phyloP scores from a whole-genome alignment of 495 filamentous ascomycete species.

The Aspergillus taichungensis region DNA sequence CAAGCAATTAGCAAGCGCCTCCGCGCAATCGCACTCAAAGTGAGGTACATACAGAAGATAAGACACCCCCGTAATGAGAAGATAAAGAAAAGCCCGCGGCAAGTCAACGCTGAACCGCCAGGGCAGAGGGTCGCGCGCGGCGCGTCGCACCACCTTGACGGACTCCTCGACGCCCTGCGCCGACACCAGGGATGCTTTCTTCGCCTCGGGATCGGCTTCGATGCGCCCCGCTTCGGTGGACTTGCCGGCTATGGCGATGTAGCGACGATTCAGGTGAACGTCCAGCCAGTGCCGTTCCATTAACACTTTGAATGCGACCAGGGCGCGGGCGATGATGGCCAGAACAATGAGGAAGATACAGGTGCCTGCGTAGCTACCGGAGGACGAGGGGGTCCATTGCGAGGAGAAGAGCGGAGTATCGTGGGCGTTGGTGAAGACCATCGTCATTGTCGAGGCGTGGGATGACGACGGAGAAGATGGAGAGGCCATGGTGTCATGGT shows the following conservation, averaged over 20 bases:
- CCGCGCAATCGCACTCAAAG: background rate
- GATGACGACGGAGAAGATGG: conserved; percentile 12
- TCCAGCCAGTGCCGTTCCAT: conserved; percentile 54
- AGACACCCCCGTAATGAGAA: conserved; percentile 61
- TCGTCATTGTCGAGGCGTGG: conserved; percentile 24
- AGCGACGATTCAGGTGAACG: conserved; percentile 59
- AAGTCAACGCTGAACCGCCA: conserved; percentile 77
- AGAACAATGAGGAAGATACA: conserved; percentile 81
- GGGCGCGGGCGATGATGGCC: conserved; percentile 53
- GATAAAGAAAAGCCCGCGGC: conserved; percentile 58
- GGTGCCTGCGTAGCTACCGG: conserved; percentile 68
- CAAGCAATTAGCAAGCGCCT: conserved; percentile 2
- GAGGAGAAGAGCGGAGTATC: conserved; percentile 65
- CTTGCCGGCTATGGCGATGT: conserved; percentile 63
- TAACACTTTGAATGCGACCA: conserved; percentile 56
- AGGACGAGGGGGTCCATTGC: conserved; percentile 59
- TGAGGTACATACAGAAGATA: conserved; percentile 79
- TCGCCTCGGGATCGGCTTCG: conserved; percentile 45
- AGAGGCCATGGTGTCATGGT: conserved; percentile 7
- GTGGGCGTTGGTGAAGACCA: conserved; percentile 55
- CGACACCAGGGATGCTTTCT: conserved; percentile 48
- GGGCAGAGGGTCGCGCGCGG: conserved; percentile 39
- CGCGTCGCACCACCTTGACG: conserved; percentile 55
- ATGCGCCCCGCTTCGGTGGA: conserved; percentile 45
- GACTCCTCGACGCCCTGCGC: conserved; percentile 66